These are phyloP conservation scores for Citrus inodora DNA, from an alignment of 345 rosid species.

Conservation along the genomic window DNA sequence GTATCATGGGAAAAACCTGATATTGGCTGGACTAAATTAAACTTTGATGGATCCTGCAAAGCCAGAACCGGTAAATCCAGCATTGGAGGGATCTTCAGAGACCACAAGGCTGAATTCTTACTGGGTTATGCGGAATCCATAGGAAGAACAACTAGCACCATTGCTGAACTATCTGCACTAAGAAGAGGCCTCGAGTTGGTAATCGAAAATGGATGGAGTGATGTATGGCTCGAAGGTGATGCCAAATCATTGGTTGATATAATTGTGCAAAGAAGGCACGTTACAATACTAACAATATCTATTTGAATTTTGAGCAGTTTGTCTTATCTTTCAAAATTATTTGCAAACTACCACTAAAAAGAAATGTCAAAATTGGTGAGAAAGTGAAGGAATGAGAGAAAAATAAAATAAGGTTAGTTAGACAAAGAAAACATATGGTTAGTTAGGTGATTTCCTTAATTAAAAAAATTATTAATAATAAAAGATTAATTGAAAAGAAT, in stretches of 20 bases:
- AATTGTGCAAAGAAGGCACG: conserved; percentile 38
- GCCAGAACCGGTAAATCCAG: conserved; percentile 52
- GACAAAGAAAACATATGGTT: too few species aligned
- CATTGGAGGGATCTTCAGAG: conserved; percentile 81
- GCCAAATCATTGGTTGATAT: conserved; percentile 61
- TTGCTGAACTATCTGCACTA: conserved; percentile 73
- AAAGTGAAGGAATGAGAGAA: too few species aligned
- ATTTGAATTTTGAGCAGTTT: too few species aligned
- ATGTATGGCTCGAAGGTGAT: conserved; percentile 87
- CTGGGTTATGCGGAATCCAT: conserved; percentile 82
- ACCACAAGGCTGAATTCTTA: conserved; percentile 72
- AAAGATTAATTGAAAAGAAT: too few species aligned
- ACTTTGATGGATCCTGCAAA: conserved; percentile 73
- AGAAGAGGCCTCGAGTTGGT: conserved; percentile 67
- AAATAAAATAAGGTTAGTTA: too few species aligned
- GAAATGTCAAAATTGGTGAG: too few species aligned
- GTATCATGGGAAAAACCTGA: conserved; percentile 76
- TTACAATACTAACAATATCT: conserved; percentile 12
- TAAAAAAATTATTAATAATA: too few species aligned
- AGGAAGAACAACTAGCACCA: conserved; percentile 58
- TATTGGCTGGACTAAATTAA: conserved; percentile 74
- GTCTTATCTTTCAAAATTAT: too few species aligned
- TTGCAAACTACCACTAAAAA: too few species aligned
- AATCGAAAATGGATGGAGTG: conserved; percentile 65
- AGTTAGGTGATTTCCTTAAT: too few species aligned